Percentiles rank a stretch among this genome's conserved stretches.
phyloP scores from a whole-genome alignment of 75 land plant species.

The Cryptomeria japonica region DNA sequence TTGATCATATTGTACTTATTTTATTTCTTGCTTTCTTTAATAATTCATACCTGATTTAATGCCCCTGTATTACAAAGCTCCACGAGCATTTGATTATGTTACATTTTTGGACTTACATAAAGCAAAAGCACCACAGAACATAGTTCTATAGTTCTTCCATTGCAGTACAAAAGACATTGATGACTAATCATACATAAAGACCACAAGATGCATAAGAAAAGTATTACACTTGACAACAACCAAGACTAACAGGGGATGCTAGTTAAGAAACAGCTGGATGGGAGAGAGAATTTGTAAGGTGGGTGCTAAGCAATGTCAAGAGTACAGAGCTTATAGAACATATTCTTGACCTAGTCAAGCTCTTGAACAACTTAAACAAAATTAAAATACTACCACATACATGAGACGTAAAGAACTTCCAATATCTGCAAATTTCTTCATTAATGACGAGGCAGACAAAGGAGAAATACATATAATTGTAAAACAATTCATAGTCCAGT shows the following conservation, averaged over 20 bases:
- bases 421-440: background rate
- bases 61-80: too few relatives aligned
- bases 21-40: too few relatives aligned
- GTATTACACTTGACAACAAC: background rate
- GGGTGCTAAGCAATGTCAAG: background rate
- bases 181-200: background rate
- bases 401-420: background rate
- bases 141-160: background rate
- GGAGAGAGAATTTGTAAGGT: background rate
- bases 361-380: background rate
- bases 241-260: background rate
- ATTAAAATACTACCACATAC: background rate
- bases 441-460: background rate
- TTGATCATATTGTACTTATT: too few relatives aligned
- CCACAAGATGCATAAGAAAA: background rate
- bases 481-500: background rate
- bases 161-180: background rate
- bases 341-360: conserved; percentile 4
- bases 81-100: too few relatives aligned
- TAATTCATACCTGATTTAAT: too few relatives aligned
- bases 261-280: background rate
- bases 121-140: too few relatives aligned
- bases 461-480: background rate
- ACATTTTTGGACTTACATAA: too few relatives aligned
- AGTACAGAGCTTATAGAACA: background rate